Evolutionary conservation across 1,139 yeast genomes (phyloP), one percentile per base, ranked within the genome.

Genomic region (Yamadazyma friedrichii): DNA sequence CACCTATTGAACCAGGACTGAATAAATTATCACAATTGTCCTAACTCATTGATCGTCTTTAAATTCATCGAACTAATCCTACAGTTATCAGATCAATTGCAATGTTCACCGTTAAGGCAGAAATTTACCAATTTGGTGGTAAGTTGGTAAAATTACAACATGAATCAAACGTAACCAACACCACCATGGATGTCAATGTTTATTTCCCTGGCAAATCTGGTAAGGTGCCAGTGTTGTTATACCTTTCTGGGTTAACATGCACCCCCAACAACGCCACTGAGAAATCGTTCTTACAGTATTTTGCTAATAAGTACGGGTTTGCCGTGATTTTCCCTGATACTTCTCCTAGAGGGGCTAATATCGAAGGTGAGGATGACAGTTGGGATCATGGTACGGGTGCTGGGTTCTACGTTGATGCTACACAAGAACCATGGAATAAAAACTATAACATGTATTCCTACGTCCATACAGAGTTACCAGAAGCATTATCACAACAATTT

Each of bases 341-440:
- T 3, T 91, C 98, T 2, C 98, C 98, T 42, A 80, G 98, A 52
- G 96, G 95, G n/a, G 86, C 87, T n/a, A 71, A 73, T 43, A 70
- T 84, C 46, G 82, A 76, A 33, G 95, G 96, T 28, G 95, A 88
- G 58, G 87, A 86, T 56, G 94, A 84, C 31, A 60, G 78, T 15
- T 93, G 84, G 80, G 97, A 89, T 60, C 88, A 93, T 56, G 98
- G 98, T 15, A 74, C 91, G 1, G 96, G 95, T 27, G 98, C 98
- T 25, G 96, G 98, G 0, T 93, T 91, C 66, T 93, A 93, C 58
- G 77, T 93, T 42, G 86, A 93, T 64, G 88, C 98, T 9, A 82
- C 87, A 9, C 67, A 77, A 48, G 80, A 74, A 28, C 89, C 89
- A 25, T 93, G 85, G 84, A 64, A 62, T 41, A 64, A 70, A 36